phyloP scores from a whole-genome alignment of 495 filamentous ascomycete species.

The Xylaria cubensis region DNA sequence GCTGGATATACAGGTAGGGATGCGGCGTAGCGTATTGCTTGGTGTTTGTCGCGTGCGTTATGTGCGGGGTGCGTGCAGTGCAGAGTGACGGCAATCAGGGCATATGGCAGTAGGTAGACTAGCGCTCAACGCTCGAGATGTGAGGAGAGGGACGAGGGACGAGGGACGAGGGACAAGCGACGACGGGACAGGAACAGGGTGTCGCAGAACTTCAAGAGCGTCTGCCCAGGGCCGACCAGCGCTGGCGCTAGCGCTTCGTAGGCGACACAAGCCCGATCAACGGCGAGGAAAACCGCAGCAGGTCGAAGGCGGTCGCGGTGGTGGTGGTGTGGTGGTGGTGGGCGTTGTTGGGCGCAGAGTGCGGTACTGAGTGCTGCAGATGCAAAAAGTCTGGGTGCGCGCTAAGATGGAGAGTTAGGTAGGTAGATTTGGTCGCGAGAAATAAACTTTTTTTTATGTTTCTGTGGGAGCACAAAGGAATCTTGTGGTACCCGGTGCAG shows the following conservation, averaged over 20 bases:
- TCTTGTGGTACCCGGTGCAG: neutral
- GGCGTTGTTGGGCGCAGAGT: neutral
- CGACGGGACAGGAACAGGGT: neutral
- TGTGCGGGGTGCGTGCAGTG: constrained; percentile 10
- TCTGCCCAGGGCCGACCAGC: neutral
- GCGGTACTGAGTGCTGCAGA: neutral
- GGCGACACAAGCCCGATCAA: constrained; percentile 17
- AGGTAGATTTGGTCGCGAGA: neutral
- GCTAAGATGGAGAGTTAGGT: neutral
- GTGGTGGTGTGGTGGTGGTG: neutral
- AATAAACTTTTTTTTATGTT: constrained; percentile 1
- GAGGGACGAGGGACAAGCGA: too few relatives aligned
- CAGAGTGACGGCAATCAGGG: neutral
- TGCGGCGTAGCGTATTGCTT: constrained; percentile 1
- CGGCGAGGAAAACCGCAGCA: neutral
- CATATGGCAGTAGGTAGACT: neutral
- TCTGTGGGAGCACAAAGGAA: neutral
- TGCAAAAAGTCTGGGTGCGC: constrained; percentile 9
- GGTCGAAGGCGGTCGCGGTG: neutral
- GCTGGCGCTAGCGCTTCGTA: constrained; percentile 2
- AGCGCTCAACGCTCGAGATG: constrained; percentile 11
- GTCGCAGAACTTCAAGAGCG: constrained; percentile 3
- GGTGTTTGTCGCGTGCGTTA: constrained; percentile 5
- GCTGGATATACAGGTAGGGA: neutral
- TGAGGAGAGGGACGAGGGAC: neutral